Percentiles rank a stretch among this genome's conserved stretches.
Conservation (phyloP, 2,329 filamentous ascomycete genomes). For the Simplicillium sp. region DNA sequence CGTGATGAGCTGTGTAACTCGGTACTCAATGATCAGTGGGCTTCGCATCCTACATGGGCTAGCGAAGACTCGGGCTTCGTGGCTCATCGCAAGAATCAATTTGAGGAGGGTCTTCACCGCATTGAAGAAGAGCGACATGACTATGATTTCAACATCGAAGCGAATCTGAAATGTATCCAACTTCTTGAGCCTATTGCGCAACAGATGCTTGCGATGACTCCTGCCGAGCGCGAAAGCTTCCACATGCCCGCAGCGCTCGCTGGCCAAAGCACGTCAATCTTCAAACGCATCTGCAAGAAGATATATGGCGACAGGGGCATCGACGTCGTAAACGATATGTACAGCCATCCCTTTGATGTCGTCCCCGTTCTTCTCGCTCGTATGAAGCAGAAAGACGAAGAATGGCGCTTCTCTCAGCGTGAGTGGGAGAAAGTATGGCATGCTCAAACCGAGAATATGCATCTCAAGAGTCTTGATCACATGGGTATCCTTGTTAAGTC, state of each 20-base stretch:
- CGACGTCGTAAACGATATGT: conserved; percentile 81
- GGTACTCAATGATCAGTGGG: conserved; percentile 96
- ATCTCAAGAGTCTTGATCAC: conserved; percentile 93
- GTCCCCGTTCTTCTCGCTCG: conserved; percentile 81
- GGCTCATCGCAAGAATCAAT: conserved; percentile 92
- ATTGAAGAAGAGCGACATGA: conserved; percentile 98
- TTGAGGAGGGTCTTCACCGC: conserved; percentile 86
- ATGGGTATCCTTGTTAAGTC: conserved; percentile 87
- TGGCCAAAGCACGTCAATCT: conserved; percentile 91
- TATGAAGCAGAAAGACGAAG: conserved; percentile 91
- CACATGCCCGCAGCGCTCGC: conserved; percentile 75
- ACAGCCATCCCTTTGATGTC: conserved; percentile 72
- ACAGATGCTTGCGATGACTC: conserved; percentile 72
- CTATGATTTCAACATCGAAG: conserved; percentile 97
- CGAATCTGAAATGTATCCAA: conserved; percentile 89
- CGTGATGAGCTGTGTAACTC: conserved; percentile 89
- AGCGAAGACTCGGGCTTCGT: conserved; percentile 98
- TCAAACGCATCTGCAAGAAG: conserved; percentile 95
- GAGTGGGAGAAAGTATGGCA: conserved; percentile 99
- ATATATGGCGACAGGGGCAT: conserved; percentile 85
- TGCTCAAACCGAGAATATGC: conserved; percentile 86
- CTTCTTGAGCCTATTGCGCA: conserved; percentile 90
- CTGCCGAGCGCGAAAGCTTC: conserved; percentile 64
- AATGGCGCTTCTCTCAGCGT: conserved; percentile 93
- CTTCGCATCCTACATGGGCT: conserved; percentile 96